Conservation (phyloP, 2,329 filamentous ascomycete species). For the Helminthosporium solani region DNA sequence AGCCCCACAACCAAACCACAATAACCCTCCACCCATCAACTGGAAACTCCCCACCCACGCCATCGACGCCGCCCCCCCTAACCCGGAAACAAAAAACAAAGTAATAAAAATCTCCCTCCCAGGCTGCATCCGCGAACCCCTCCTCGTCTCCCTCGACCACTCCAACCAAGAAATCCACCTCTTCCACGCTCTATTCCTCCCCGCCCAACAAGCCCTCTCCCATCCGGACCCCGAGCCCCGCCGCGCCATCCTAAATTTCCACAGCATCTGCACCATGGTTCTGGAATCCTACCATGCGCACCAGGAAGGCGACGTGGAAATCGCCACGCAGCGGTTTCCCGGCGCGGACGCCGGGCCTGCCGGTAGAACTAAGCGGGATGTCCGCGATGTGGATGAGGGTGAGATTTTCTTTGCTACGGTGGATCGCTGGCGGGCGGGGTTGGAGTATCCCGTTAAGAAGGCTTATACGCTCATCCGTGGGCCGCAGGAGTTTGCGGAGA, state of each 20-base stretch:
- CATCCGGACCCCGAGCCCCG: slow-evolving; percentile 22
- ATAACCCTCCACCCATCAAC: slow-evolving; percentile 1
- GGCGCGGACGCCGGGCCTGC: no score
- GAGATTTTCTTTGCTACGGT: slow-evolving; percentile 37
- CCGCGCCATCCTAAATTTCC: slow-evolving; percentile 34
- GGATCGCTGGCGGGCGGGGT: slow-evolving; percentile 34
- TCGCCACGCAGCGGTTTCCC: neutral
- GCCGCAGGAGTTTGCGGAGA: slow-evolving; percentile 35
- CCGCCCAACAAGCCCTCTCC: slow-evolving; percentile 19
- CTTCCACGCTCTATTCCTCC: slow-evolving; percentile 31
- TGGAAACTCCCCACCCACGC: slow-evolving; percentile 25
- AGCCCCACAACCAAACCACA: neutral
- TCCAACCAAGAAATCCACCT: slow-evolving; percentile 25
- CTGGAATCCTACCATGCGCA: slow-evolving; percentile 29
- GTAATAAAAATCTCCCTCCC: slow-evolving; percentile 40
- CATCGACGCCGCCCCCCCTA: slow-evolving; percentile 11
- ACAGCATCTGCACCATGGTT: slow-evolving; percentile 34
- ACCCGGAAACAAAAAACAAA: slow-evolving; percentile 11
- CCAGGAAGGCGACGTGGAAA: slow-evolving; percentile 25
- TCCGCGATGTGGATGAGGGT: slow-evolving; percentile 20
- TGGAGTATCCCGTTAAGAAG: slow-evolving; percentile 14
- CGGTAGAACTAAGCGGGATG: no score
- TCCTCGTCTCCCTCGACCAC: slow-evolving; percentile 30
- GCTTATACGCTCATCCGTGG: slow-evolving; percentile 24
- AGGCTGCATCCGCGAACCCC: slow-evolving; percentile 38